A percentile compares a stretch with the other conserved stretches of the same genome.
Evolutionary conservation across 192 early-diverging fungal species (phyloP).

Genomic region (Obelidium mucronatum): DNA sequence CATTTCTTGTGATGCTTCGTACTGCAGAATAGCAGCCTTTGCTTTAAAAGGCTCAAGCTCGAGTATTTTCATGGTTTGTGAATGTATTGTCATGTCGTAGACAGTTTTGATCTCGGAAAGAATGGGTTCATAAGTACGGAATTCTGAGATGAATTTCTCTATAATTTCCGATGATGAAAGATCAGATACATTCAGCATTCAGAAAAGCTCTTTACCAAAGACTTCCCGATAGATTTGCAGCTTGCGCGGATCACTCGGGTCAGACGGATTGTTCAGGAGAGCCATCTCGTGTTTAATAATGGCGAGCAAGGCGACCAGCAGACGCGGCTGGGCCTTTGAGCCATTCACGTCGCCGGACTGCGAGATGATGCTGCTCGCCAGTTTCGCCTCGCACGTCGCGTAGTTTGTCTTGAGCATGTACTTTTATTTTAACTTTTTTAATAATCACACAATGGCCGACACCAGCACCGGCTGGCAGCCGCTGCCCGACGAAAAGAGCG

Average conservation of each 20-base stretch:
- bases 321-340: constrained; percentile 14
- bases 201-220: constrained; percentile 42
- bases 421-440: too few species aligned
- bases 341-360: background rate
- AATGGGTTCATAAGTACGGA: constrained; percentile 61
- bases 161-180: background rate
- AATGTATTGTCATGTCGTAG: constrained; percentile 54
- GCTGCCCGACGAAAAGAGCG: background rate
- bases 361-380: background rate
- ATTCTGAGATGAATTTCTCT: constrained; percentile 65
- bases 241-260: constrained; percentile 39
- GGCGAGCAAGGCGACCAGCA: background rate
- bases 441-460: background rate
- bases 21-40: constrained; percentile 45
- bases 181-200: background rate
- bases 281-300: constrained; percentile 13
- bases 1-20: constrained; percentile 49
- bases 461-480: background rate
- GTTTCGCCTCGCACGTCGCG: background rate
- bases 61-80: constrained; percentile 37
- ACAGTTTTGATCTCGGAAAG: constrained; percentile 62
- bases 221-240: constrained; percentile 56
- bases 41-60: constrained; percentile 42
- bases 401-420: background rate
- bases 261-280: constrained; percentile 18